Conservation (phyloP, 2,329 filamentous ascomycete species). For the Hymenoscyphus infarciens region DNA sequence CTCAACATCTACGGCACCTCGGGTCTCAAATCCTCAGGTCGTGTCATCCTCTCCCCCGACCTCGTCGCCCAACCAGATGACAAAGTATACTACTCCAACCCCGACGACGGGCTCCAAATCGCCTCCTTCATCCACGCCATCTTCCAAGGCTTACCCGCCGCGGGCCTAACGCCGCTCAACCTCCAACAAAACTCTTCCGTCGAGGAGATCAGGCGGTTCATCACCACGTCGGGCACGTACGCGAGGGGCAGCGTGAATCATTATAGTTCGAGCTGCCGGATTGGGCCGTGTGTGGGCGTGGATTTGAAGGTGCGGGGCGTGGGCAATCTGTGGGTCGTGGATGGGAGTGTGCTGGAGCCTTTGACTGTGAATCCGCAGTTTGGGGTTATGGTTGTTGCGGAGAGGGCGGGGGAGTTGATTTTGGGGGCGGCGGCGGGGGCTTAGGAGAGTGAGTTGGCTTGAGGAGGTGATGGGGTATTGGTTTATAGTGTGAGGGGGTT, state of each 20-base stretch:
- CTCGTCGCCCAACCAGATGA: slow-evolving; percentile 42
- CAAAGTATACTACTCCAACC: slow-evolving; percentile 46
- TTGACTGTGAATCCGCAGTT: slow-evolving; percentile 53
- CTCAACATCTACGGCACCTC: slow-evolving; percentile 57
- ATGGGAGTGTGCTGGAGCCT: slow-evolving; percentile 47
- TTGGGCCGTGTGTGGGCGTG: slow-evolving; percentile 48
- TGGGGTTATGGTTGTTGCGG: slow-evolving; percentile 51
- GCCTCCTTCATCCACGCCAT: slow-evolving; percentile 48
- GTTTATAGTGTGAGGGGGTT: not conserved
- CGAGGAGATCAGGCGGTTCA: slow-evolving; percentile 48
- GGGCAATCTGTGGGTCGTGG: slow-evolving; percentile 49
- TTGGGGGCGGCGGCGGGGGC: slow-evolving; percentile 19
- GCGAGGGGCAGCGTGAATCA: slow-evolving; percentile 50
- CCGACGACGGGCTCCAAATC: slow-evolving; percentile 46
- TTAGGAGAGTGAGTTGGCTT: not conserved
- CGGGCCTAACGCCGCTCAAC: slow-evolving; percentile 46
- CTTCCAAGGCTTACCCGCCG: slow-evolving; percentile 43
- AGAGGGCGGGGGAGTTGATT: slow-evolving; percentile 49
- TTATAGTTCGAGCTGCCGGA: slow-evolving; percentile 50
- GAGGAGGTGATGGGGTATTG: not conserved
- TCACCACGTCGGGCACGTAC: slow-evolving; percentile 46
- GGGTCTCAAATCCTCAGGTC: slow-evolving; percentile 47
- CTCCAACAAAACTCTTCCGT: slow-evolving; percentile 43
- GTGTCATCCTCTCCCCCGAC: slow-evolving; percentile 42
- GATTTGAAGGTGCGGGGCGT: slow-evolving; percentile 47